Conservation (phyloP, 345 rosid species). For the Psidium guajava region DNA sequence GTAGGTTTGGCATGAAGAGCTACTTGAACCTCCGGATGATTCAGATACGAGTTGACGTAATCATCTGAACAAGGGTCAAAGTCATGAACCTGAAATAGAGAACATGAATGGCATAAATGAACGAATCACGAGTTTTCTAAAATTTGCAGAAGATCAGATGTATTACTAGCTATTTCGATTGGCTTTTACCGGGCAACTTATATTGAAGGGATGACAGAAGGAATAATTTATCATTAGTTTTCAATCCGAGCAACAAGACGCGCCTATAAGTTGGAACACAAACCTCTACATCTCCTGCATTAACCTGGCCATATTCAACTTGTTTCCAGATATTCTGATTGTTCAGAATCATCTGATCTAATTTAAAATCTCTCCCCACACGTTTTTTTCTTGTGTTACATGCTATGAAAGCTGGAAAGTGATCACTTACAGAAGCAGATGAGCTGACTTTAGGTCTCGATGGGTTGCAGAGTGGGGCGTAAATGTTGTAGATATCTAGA, state of each 20-base stretch:
- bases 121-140: not conserved
- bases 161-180: not conserved
- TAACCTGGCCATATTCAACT: not conserved
- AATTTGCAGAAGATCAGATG: not conserved
- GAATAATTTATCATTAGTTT: not conserved
- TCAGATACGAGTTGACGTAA: conserved; percentile 24
- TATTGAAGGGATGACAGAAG: not conserved
- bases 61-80: conserved; percentile 31
- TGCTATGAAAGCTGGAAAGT: not conserved
- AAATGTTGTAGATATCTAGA: conserved; percentile 25
- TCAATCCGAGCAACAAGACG: not conserved
- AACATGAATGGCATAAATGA: not conserved
- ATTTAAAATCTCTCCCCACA: not conserved
- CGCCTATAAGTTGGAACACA: not conserved
- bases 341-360: not conserved
- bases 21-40: conserved; percentile 27
- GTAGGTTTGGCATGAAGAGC: conserved; percentile 30
- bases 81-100: not conserved
- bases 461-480: conserved; percentile 24
- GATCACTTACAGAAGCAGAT: conserved; percentile 8
- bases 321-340: not conserved
- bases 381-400: not conserved
- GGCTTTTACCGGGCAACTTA: not conserved
- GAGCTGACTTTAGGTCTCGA: not conserved
- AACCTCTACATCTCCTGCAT: not conserved